Base-by-base conservation (phyloP, 2,329 filamentous ascomycete species). In the Lasiodiplodia sp. region DNA sequence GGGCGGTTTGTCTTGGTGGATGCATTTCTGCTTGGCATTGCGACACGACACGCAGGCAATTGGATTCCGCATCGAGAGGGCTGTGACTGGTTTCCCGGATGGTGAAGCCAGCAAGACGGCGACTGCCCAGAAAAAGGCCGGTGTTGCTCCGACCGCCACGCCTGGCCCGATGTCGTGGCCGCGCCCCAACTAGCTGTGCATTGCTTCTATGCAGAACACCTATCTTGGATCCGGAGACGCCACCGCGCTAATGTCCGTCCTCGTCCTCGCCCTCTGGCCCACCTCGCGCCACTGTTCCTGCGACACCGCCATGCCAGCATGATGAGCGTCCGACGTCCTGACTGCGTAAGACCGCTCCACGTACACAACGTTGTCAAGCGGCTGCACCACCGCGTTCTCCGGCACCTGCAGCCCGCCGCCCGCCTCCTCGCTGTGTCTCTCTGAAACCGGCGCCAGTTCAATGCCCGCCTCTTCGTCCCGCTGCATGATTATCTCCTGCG, bases 21-120 rank as follows among this genome's bases (percentile, higher is more conserved):
- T 76, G 73, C 78, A 80, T 70, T 77, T 76, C 69, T 80, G 79
- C 73, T 80, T 80, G 14, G 78, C 78, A 69, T 74, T 78, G 51
- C 79, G 74, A 64, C 79, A 80, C 51, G 78, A 74, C 23, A 79
- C 73, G 62, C 79, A 80, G 14, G 79, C 79, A 28, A 80, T 76
- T 23, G 79, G 79, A 69, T 80, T 80, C 68, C 79, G 73, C 79
- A 80, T 80, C 28, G 70, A 49, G 53, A 28, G n/a, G 53, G 16
- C 28, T 31, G 37, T 65, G 49, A 21, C n/a, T 38, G 53, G 53
- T 57, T 21, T 53, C 40, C 18, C 34, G 21, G 31, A 37, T 60
- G 65, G 38, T 60, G 65, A 34, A 67, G 65, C 55, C n/a, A 6
- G 16, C 37, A 28, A n/a, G 16, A n/a, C 18, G 25, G 28, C 40